A percentile compares a stretch with the other conserved stretches of the same genome.
These are phyloP conservation scores for Ustilago bromivora DNA, from an alignment of 1,284 basidiomycete species.

Conservation along the genomic window DNA sequence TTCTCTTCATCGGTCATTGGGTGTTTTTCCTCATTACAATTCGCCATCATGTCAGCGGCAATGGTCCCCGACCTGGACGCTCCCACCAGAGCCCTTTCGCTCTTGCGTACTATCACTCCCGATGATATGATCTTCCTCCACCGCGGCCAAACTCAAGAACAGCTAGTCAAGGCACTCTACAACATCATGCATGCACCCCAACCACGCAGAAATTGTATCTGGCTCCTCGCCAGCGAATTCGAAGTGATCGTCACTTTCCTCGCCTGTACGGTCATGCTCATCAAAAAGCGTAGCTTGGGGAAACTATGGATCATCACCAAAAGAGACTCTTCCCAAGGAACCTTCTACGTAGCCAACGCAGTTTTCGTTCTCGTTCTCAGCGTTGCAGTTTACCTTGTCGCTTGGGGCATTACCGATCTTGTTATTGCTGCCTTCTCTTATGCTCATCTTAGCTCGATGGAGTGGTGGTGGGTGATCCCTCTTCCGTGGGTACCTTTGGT, in stretches of 20 bases:
- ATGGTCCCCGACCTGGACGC: constrained; percentile 6
- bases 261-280: constrained; percentile 28
- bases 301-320: constrained; percentile 29
- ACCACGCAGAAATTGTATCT: neutral
- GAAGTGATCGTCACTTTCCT: constrained; percentile 23
- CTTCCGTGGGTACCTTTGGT: constrained; percentile 29
- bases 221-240: constrained; percentile 23
- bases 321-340: constrained; percentile 17
- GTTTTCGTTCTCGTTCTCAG: constrained; percentile 21
- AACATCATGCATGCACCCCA: neutral
- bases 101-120: constrained; percentile 1
- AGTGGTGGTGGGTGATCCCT: constrained; percentile 41
- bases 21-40: too few species aligned
- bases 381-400: constrained; percentile 19
- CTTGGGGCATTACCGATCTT: constrained; percentile 12
- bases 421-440: neutral
- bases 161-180: constrained; percentile 20
- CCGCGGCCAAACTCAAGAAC: constrained; percentile 14
- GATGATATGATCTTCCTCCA: constrained; percentile 27
- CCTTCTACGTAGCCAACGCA: constrained; percentile 31
- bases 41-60: neutral
- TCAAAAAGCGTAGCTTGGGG: constrained; percentile 24
- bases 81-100: neutral
- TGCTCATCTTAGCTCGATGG: neutral
- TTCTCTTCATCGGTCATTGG: neutral